Evolutionary conservation across 225 moss, liverwort and hornwort genomes (phyloP).

Genomic region (Physcomitrellopsis africana): DNA sequence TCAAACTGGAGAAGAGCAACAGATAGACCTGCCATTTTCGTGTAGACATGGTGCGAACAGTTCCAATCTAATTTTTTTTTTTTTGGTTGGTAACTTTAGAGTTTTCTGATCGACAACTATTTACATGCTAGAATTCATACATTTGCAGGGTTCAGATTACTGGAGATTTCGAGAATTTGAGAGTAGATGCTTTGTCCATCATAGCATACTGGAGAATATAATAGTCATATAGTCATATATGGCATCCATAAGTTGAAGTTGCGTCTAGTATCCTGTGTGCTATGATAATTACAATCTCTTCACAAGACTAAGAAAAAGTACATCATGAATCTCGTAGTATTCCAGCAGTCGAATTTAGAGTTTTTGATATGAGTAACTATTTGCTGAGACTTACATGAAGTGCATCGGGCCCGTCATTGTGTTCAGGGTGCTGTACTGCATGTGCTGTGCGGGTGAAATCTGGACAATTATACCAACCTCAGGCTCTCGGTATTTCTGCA

Average conservation of each 20-base stretch:
- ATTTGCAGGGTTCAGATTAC: not conserved
- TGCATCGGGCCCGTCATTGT: not conserved
- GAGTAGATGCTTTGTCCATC: not conserved
- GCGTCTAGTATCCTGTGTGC: not conserved
- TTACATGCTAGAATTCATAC: too few species aligned
- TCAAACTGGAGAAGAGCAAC: slow-evolving; percentile 90
- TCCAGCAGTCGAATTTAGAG: not conserved
- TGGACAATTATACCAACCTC: slow-evolving; percentile 87
- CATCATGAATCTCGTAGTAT: not conserved
- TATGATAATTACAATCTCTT: not conserved
- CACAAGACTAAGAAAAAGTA: not conserved
- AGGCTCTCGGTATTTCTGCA: slow-evolving; percentile 92
- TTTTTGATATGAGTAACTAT: not conserved
- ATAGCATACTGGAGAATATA: not conserved
- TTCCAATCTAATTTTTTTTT: not conserved
- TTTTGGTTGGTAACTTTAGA: too few species aligned
- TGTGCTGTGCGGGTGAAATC: slow-evolving; percentile 98
- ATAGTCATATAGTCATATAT: not conserved
- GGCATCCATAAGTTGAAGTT: not conserved
- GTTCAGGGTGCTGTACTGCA: slow-evolving; percentile 94
- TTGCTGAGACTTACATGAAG: slow-evolving; percentile 12
- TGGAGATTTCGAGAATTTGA: not conserved
- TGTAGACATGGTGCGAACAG: slow-evolving; percentile 84
- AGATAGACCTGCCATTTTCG: slow-evolving; percentile 86
- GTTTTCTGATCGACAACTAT: too few species aligned